phyloP scores from a whole-genome alignment of 1,284 basidiomycete species.

The Puccinia horiana region DNA sequence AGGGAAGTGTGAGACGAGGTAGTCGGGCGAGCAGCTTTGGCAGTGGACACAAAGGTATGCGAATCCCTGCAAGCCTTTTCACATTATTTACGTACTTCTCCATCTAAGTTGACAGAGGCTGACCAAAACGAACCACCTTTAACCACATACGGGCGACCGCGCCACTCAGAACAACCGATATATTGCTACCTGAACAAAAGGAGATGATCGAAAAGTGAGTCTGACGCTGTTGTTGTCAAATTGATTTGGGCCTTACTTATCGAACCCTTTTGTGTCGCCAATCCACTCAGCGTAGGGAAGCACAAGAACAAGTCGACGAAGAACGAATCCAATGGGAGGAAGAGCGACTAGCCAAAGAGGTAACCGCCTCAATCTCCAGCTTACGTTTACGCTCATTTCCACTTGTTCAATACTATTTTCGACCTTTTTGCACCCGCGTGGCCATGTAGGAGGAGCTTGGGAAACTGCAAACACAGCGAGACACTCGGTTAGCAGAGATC shows the following conservation, averaged over 20 bases:
- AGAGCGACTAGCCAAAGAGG: slow-evolving; percentile 36
- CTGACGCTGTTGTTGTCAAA: not conserved
- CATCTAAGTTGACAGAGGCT: slow-evolving; percentile 27
- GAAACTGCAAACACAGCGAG: slow-evolving; percentile 23
- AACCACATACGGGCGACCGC: slow-evolving; percentile 11
- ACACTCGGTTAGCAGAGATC: slow-evolving; percentile 33
- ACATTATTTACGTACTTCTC: slow-evolving; percentile 48
- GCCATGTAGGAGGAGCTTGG: slow-evolving; percentile 19
- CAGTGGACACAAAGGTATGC: slow-evolving; percentile 33
- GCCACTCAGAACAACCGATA: slow-evolving; percentile 26
- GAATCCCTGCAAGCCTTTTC: no score
- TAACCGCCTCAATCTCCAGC: not conserved
- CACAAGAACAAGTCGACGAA: slow-evolving; percentile 33
- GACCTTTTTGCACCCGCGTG: not conserved
- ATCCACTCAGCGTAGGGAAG: slow-evolving; percentile 36
- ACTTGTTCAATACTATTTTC: not conserved
- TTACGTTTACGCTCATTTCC: not conserved
- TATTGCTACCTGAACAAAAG: slow-evolving; percentile 43
- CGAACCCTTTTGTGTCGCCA: not conserved
- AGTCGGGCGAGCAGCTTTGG: slow-evolving; percentile 45
- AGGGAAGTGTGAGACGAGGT: slow-evolving; percentile 10
- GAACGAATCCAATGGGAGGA: slow-evolving; percentile 24
- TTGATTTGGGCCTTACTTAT: not conserved
- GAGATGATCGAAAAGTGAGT: slow-evolving; percentile 47
- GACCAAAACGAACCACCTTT: slow-evolving; percentile 41